phyloP scores from a whole-genome alignment of 2,329 filamentous ascomycete species.

The Fusarium ambrosium region DNA sequence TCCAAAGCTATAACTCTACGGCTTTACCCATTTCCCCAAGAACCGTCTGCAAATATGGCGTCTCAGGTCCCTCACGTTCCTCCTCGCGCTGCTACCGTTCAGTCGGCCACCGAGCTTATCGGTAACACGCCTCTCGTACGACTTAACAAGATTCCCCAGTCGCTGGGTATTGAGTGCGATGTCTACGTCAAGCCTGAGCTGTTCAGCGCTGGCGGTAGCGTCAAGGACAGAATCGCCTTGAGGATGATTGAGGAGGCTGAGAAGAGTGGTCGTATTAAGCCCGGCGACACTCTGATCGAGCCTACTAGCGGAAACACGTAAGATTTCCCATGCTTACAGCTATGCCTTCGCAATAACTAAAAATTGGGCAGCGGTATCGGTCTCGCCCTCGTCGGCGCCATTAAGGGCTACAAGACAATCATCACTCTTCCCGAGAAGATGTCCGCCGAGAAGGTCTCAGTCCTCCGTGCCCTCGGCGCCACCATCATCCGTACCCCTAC shows the following conservation, averaged over 20 bases:
- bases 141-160: constrained; percentile 90
- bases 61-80: constrained; percentile 49
- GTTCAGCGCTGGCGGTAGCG: constrained; percentile 91
- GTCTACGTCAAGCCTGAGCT: constrained; percentile 92
- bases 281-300: constrained; percentile 97
- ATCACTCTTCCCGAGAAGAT: constrained; percentile 99
- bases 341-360: not conserved
- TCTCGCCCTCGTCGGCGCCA: constrained; percentile 88
- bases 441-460: constrained; percentile 96
- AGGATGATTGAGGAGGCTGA: constrained; percentile 99
- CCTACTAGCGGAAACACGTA: constrained; percentile 94
- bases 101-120: constrained; percentile 84
- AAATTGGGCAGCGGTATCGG: constrained; percentile 76
- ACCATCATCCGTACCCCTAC: constrained; percentile 98
- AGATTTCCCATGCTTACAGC: constrained; percentile 29
- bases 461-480: constrained; percentile 90
- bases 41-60: constrained; percentile 37
- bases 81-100: constrained; percentile 56
- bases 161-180: constrained; percentile 87
- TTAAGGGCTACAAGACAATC: constrained; percentile 97
- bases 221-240: constrained; percentile 93
- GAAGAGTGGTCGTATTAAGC: constrained; percentile 90
- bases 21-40: not conserved
- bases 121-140: constrained; percentile 93
- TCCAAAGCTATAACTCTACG: not conserved